Evolutionary conservation across 208 protist genomes (phyloP), one percentile per base, ranked within the genome.

Genomic region (Leishmania arabica): DNA sequence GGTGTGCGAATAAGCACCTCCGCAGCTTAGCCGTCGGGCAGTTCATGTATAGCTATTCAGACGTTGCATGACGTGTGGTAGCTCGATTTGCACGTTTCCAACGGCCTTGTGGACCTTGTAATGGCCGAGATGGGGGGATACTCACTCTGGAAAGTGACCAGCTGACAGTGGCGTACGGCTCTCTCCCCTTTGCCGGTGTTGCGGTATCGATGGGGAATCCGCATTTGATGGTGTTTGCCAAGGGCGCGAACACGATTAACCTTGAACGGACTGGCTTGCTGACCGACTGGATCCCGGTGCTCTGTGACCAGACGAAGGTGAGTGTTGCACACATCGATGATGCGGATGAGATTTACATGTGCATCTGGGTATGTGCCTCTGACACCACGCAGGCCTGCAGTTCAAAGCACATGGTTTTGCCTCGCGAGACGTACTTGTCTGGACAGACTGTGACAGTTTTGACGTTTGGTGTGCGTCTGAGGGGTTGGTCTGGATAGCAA

Each of bases 361-460:
- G 78, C 56, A 31, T 11, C 7, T 31, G 56, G 5, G 83, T 78
- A 34, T 79, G 73, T 3, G 66, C 65, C 15, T 82, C 49, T 42
- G 74, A 70, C 37, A 31, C 72, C 37, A 77, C 83, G 1, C 58
- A 51, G 37, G 60, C 31, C 42, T 82, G 78, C 74, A 62, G 83
- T 27, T 77, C 64, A 21, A 19, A 73, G 73, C 27, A 54, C 74
- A 56, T 21, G 66, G 66, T 40, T 42, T 53, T 5, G n/a, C 71
- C 11, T 17, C 42, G 5, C 74, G 68, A 40, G 19, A 31, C 21
- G 56, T 71, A 13, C 31, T 47, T 9, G 65, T 82, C 24, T 40
- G 40, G 31, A 82, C 78, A 68, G 54, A 79, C 60, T 54, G 68
- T 13, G 73, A 56, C 45, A 54, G 8, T 31, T 3, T 77, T n/a